phyloP scores from a whole-genome alignment of 1,284 basidiomycete species.

The Ustilago hordei region DNA sequence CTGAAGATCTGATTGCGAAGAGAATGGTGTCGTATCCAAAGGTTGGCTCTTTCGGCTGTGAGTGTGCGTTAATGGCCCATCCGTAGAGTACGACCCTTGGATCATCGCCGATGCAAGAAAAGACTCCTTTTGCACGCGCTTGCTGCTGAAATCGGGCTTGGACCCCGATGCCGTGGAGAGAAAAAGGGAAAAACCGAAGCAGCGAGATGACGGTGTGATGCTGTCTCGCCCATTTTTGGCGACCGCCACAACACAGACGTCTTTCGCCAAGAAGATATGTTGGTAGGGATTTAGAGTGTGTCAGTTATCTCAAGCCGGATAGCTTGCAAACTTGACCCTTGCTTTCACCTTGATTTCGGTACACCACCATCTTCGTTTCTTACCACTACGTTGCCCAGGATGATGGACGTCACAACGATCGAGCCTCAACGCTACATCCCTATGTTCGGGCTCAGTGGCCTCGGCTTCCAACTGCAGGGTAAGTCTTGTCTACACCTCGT shows the following conservation, averaged over 20 bases:
- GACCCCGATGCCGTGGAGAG: not conserved
- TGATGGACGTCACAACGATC: slow-evolving; percentile 29
- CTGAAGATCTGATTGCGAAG: not conserved
- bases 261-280: not conserved
- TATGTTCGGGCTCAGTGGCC: slow-evolving; percentile 41
- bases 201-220: slow-evolving; percentile 24
- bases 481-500: not conserved
- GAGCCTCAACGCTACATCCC: slow-evolving; percentile 48
- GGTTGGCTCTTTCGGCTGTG: not conserved
- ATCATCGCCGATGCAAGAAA: slow-evolving; percentile 21
- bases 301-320: slow-evolving; percentile 1
- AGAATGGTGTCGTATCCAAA: slow-evolving; percentile 1
- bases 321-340: not conserved
- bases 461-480: slow-evolving; percentile 40
- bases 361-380: not conserved
- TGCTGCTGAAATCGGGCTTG: not conserved
- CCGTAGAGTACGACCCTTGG: slow-evolving; percentile 13
- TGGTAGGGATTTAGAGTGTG: not conserved
- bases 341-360: not conserved
- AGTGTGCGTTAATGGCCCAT: slow-evolving; percentile 24
- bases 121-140: not conserved
- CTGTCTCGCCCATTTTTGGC: not conserved
- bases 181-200: not conserved
- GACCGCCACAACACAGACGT: not conserved
- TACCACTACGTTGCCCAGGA: slow-evolving; percentile 4